Evolutionary conservation across 352 stramenopile genomes (phyloP).

Genomic region (Phytophthora macrochlamydospora): DNA sequence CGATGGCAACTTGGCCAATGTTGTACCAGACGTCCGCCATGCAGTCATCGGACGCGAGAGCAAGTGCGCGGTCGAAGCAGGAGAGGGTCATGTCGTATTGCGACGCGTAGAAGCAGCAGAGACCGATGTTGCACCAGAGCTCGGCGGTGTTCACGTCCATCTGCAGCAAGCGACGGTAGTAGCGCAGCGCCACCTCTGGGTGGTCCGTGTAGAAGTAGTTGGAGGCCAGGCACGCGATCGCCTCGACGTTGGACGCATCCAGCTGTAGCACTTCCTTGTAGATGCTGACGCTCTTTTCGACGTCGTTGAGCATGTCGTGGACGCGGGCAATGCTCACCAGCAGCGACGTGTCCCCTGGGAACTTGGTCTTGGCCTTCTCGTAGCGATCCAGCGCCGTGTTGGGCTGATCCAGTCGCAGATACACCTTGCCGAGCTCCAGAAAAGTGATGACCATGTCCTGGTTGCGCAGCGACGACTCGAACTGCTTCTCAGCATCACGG

Average conservation of each 20-base stretch:
- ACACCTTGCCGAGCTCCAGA: conserved; percentile 95
- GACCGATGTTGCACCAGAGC: conserved; percentile 95
- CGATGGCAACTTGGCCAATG: conserved; percentile 92
- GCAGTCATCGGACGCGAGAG: conserved; percentile 87
- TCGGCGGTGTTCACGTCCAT: conserved; percentile 92
- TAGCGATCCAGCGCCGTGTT: conserved; percentile 92
- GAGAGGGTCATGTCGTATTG: conserved; percentile 95
- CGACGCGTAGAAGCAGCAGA: conserved; percentile 94
- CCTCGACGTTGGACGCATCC: conserved; percentile 91
- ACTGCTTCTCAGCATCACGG: conserved; percentile 93
- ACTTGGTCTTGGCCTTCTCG: conserved; percentile 63
- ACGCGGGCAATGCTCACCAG: conserved; percentile 88
- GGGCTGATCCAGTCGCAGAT: conserved; percentile 93
- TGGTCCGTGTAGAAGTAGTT: conserved; percentile 95
- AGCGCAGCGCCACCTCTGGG: conserved; percentile 91
- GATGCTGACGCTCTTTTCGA: conserved; percentile 68
- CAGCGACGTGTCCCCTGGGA: conserved; percentile 82
- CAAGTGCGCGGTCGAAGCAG: conserved; percentile 92
- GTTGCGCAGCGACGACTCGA: conserved; percentile 87
- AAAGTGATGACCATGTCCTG: conserved; percentile 91
- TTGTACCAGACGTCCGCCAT: conserved; percentile 96
- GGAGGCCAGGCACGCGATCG: conserved; percentile 91
- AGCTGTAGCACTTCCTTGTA: conserved; percentile 91
- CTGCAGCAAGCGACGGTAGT: conserved; percentile 93
- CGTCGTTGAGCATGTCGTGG: conserved; percentile 93